Base-by-base conservation (phyloP, 2,329 filamentous ascomycete genomes). In the Diplocarpon mali region DNA sequence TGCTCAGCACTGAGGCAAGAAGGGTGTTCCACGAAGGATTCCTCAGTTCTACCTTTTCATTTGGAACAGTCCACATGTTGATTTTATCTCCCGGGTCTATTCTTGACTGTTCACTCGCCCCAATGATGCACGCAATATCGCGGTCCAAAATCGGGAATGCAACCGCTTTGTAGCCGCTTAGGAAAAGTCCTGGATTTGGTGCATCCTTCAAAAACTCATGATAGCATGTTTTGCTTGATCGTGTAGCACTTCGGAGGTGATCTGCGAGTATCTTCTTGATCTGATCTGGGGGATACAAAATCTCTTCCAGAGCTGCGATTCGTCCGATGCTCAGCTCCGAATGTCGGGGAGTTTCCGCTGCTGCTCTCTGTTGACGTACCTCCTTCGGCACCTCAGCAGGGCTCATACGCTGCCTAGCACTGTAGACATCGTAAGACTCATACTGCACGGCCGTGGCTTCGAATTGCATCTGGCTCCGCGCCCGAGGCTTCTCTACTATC, bases 261-360 rank as follows among this genome's bases (percentile, higher is more conserved):
- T 32, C 38, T 40, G 15, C 11, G 4, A 40, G 38, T 17, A 40
- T 40, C 11, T 40, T 40, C 38, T 40, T 40, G 29, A 40, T 40
- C 27, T 31, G 27, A 7, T 15, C 17, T 32, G 29, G 38, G 12
- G 28, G 29, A 32, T 24, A 32, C 38, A 28, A 40, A 32, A 40
- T 32, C 15, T 11, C 11, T 24, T 12, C 29, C 31, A 10, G 2
- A 16, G 5, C 16, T 40, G 28, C 28, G 31, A 11, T 20, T 31
- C 10, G 31, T 34, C 12, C 14, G 24, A 15, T 14, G n/a, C 2
- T 24, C 3, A 24, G 4, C 20, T 24, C 20, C 7, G 20, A 24
- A 24, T 24, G 3, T 24, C 20, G 20, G 7, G 20, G 20, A 4
- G 20, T 24, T 24, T 24, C 20, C 20, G 20, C 20, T 24, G 20